phyloP scores from a whole-genome alignment of 2,329 filamentous ascomycete species.

The Cladosporium colombiae region DNA sequence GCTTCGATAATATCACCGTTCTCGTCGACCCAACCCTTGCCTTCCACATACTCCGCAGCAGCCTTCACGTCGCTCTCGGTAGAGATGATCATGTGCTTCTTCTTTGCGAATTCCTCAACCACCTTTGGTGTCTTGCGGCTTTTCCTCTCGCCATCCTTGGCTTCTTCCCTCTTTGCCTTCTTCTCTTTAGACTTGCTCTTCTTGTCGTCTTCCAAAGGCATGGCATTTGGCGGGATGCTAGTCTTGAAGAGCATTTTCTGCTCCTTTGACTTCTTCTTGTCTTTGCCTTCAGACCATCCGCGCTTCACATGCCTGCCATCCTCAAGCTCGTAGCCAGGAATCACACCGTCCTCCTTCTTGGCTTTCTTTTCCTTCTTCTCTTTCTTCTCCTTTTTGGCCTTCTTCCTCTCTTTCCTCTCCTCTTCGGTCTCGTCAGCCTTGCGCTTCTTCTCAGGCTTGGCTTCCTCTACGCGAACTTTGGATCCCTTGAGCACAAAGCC shows the following conservation, averaged over 20 bases:
- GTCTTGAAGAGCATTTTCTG: slow-evolving; percentile 72
- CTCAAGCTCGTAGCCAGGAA: slow-evolving; percentile 71
- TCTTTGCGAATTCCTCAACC: slow-evolving; percentile 88
- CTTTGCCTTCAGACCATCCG: slow-evolving; percentile 72
- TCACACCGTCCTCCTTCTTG: slow-evolving; percentile 49
- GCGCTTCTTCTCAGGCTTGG: slow-evolving; percentile 63
- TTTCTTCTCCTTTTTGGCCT: slow-evolving; percentile 55
- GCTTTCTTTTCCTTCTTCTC: slow-evolving; percentile 49
- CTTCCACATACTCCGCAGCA: slow-evolving; percentile 72
- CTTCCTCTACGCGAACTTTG: slow-evolving; percentile 83
- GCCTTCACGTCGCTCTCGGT: slow-evolving; percentile 11
- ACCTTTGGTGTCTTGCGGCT: slow-evolving; percentile 58
- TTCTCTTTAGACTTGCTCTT: slow-evolving; percentile 17
- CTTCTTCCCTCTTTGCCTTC: slow-evolving; percentile 61
- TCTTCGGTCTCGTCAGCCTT: slow-evolving; percentile 37
- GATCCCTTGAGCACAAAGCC: slow-evolving; percentile 79
- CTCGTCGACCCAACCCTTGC: slow-evolving; percentile 84
- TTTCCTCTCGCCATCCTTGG: slow-evolving; percentile 57
- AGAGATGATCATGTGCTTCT: slow-evolving; percentile 44
- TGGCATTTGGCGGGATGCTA: slow-evolving; percentile 59
- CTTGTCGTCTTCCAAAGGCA: slow-evolving; percentile 61
- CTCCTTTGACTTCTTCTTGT: slow-evolving; percentile 23
- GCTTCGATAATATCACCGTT: slow-evolving; percentile 73
- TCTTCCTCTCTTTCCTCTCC: slow-evolving; percentile 50
- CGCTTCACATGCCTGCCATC: slow-evolving; percentile 78